Conservation (phyloP, 225 moss, liverwort and hornwort species). For the Bryoerythrophyllum caledonicum region DNA sequence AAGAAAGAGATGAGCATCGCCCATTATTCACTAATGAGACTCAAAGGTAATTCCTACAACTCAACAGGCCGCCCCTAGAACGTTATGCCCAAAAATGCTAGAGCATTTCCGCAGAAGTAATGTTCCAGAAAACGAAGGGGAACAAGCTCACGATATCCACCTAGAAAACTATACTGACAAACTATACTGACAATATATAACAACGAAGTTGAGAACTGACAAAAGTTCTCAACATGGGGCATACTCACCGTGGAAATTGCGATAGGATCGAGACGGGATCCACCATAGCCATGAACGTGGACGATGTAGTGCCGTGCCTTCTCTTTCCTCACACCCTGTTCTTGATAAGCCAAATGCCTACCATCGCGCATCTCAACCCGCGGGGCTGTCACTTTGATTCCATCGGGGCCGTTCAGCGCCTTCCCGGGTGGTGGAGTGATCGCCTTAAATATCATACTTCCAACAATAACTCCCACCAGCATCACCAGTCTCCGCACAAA, state of each 20-base stretch:
- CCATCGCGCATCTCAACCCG: constrained; percentile 84
- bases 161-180: neutral
- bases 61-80: too few relatives aligned
- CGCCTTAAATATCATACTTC: constrained; percentile 55
- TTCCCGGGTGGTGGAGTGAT: constrained; percentile 58
- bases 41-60: too few relatives aligned
- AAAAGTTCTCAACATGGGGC: neutral
- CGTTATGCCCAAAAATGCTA: neutral
- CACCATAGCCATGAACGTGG: constrained; percentile 67
- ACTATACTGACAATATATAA: too few relatives aligned
- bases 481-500: constrained; percentile 54
- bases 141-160: neutral
- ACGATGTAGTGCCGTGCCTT: constrained; percentile 64
- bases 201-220: constrained; percentile 6
- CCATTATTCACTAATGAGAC: too few relatives aligned
- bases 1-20: too few relatives aligned
- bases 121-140: neutral
- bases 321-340: constrained; percentile 63
- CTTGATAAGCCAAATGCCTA: constrained; percentile 82
- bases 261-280: constrained; percentile 59
- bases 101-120: neutral
- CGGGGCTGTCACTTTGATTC: constrained; percentile 73
- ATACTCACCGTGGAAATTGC: constrained; percentile 44
- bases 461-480: constrained; percentile 56
- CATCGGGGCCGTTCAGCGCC: constrained; percentile 54